Evolutionary conservation across 768 basidiomycete species (phyloP).

Genomic region (Sporobolomyces roseus): DNA sequence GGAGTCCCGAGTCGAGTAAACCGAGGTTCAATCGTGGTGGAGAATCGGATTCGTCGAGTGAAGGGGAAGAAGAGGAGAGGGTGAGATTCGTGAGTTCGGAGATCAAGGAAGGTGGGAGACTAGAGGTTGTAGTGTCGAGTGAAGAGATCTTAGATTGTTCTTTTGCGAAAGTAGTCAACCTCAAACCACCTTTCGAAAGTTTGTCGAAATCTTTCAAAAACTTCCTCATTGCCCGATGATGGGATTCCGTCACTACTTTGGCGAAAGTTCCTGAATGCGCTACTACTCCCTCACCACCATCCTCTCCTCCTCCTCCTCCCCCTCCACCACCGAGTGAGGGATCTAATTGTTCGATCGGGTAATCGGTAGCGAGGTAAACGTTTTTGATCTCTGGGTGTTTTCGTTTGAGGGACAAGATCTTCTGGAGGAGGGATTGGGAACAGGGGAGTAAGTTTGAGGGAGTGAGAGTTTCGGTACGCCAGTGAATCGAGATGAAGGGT

Average conservation of each 20-base stretch:
- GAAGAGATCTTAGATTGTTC: constrained; percentile 46
- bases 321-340: constrained; percentile 35
- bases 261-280: constrained; percentile 55
- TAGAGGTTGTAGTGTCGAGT: not conserved
- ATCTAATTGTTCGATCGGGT: constrained; percentile 50
- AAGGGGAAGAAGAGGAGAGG: too few species aligned
- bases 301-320: constrained; percentile 41
- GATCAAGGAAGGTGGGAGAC: not conserved
- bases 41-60: not conserved
- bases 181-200: constrained; percentile 46
- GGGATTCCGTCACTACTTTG: constrained; percentile 51
- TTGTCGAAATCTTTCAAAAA: constrained; percentile 53
- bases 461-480: constrained; percentile 59
- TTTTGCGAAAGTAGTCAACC: constrained; percentile 54
- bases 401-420: constrained; percentile 48
- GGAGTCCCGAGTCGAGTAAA: constrained; percentile 54
- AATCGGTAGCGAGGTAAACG: constrained; percentile 61
- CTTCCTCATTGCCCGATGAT: constrained; percentile 54
- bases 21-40: constrained; percentile 14
- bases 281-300: constrained; percentile 13
- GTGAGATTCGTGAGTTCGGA: not conserved
- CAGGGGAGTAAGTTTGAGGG: constrained; percentile 54
- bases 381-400: constrained; percentile 48
- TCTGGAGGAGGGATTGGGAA: constrained; percentile 55
- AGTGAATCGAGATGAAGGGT: constrained; percentile 58